Evolutionary conservation across 23 red algal genomes (phyloP).

Genomic region (Cyanidiococcus yangmingshanensis): DNA sequence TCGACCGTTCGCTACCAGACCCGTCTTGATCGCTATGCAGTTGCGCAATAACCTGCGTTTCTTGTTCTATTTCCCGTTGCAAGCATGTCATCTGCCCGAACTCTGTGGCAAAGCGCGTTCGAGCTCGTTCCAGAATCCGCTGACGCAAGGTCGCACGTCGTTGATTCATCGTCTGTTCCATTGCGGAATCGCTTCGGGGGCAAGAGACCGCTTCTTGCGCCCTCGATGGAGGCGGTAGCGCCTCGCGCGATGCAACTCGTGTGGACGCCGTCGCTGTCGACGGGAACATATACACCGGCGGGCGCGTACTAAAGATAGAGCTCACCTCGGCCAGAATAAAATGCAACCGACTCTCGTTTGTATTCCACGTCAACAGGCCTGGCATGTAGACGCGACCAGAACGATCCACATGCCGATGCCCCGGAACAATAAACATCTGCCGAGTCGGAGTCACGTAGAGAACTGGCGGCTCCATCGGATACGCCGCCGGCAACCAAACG

Average conservation of each 20-base stretch:
- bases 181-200: neutral
- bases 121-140: slow-evolving; percentile 13
- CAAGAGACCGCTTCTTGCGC: neutral
- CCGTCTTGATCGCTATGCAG: neutral
- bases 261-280: neutral
- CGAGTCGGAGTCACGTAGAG: slow-evolving; percentile 27
- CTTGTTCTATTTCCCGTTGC: neutral
- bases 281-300: slow-evolving; percentile 23
- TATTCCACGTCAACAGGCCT: slow-evolving; percentile 21
- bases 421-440: slow-evolving; percentile 22
- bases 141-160: neutral
- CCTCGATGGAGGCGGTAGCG: neutral
- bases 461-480: slow-evolving; percentile 33
- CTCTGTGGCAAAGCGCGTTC: neutral
- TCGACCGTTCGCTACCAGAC: neutral
- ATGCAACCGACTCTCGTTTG: neutral
- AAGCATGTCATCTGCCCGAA: neutral
- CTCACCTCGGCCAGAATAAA: slow-evolving; percentile 25
- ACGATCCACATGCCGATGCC: slow-evolving; percentile 32
- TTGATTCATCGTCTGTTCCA: neutral
- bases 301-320: slow-evolving; percentile 15
- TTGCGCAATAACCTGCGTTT: neutral
- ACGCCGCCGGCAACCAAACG: slow-evolving; percentile 32
- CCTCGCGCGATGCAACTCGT: neutral
- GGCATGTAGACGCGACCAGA: slow-evolving; percentile 31